These are phyloP conservation scores for Globisporangium polare DNA, from an alignment of 352 stramenopile genomes.

Conservation along the genomic window DNA sequence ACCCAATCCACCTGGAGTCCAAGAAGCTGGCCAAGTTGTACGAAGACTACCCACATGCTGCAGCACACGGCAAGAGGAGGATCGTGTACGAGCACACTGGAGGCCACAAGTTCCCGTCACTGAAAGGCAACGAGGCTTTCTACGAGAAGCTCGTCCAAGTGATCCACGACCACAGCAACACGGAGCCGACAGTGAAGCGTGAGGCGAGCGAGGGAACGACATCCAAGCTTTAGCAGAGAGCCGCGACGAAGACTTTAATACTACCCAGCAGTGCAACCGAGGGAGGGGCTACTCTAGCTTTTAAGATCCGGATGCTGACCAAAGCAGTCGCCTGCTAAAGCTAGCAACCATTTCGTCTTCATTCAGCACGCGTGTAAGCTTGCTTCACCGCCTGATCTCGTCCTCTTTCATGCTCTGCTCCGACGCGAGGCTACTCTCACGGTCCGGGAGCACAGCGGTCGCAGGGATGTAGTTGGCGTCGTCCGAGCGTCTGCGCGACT, in stretches of 20 bases:
- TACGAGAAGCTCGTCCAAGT: slow-evolving; percentile 36
- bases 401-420: background rate
- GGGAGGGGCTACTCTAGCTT: no score
- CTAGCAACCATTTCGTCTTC: no score
- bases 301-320: no score
- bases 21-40: slow-evolving; percentile 42
- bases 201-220: background rate
- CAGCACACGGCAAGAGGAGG: slow-evolving; percentile 13
- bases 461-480: background rate
- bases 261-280: no score
- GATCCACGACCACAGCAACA: slow-evolving; percentile 19
- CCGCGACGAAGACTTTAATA: no score
- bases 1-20: slow-evolving; percentile 40
- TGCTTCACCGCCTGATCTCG: background rate
- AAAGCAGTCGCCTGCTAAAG: no score
- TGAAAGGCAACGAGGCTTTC: slow-evolving; percentile 35
- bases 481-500: background rate
- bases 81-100: slow-evolving; percentile 38
- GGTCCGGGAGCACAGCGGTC: background rate
- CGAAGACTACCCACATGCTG: slow-evolving; percentile 23
- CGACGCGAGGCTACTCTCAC: background rate
- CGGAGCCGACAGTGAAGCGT: background rate
- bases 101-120: slow-evolving; percentile 68
- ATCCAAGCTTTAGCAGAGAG: background rate
- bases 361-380: background rate